Percentiles rank a stretch among this genome's conserved stretches.
Conservation (phyloP, 257 asterid genomes). For the Ehretia macrophylla region DNA sequence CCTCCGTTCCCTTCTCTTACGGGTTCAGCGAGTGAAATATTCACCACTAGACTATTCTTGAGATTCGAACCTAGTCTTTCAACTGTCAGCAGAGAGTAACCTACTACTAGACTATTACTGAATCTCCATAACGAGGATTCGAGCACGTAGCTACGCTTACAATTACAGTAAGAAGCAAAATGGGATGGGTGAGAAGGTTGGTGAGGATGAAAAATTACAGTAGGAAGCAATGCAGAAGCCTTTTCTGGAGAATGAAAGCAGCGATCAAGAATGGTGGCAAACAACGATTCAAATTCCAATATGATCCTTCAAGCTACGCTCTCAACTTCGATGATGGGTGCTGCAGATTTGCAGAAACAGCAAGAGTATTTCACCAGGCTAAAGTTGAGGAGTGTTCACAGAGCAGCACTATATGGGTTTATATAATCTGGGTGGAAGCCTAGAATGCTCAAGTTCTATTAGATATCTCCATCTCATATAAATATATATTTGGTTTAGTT, state of each 20-base stretch:
- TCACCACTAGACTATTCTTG: no score
- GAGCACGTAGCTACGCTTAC: no score
- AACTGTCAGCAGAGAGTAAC: no score
- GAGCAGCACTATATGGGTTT: slow-evolving; percentile 29
- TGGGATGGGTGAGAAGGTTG: slow-evolving; percentile 21
- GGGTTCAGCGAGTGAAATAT: no score
- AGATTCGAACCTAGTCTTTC: no score
- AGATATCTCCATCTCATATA: background rate
- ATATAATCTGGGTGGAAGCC: slow-evolving; percentile 32
- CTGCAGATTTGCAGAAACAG: slow-evolving; percentile 11
- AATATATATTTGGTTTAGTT: background rate
- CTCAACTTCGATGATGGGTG: slow-evolving; percentile 65
- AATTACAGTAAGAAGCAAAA: no score
- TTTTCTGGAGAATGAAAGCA: slow-evolving; percentile 43
- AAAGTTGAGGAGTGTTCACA: slow-evolving; percentile 13
- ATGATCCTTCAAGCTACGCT: slow-evolving; percentile 72
- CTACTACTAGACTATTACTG: no score
- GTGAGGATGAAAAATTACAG: slow-evolving; percentile 28
- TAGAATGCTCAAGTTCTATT: background rate
- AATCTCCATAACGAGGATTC: no score
- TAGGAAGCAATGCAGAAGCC: slow-evolving; percentile 37
- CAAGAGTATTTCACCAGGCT: slow-evolving; percentile 6
- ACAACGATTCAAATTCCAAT: slow-evolving; percentile 40
- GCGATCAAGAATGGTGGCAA: slow-evolving; percentile 28
- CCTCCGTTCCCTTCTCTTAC: no score